A percentile compares a stretch with the other conserved stretches of the same genome.
phyloP scores from a whole-genome alignment of 306 rosid genomes.

The Medicago lupulina region DNA sequence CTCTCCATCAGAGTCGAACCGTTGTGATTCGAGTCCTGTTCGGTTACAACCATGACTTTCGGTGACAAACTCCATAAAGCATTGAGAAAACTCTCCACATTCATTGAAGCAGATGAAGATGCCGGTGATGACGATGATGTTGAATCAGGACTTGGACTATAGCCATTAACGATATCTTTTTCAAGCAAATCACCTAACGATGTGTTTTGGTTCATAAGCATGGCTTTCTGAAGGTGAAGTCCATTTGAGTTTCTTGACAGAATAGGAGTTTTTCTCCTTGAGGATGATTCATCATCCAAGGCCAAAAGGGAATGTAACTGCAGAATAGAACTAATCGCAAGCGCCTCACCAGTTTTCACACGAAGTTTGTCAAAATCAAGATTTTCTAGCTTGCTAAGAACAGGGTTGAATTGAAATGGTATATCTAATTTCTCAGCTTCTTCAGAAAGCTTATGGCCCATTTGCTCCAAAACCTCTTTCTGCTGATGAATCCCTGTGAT shows the following conservation, averaged over 20 bases:
- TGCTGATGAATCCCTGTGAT: slow-evolving; percentile 82
- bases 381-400: slow-evolving; percentile 69
- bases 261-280: slow-evolving; percentile 53
- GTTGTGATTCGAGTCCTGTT: slow-evolving; percentile 85
- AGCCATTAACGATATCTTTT: slow-evolving; percentile 65
- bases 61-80: slow-evolving; percentile 83
- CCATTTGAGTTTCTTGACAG: slow-evolving; percentile 52
- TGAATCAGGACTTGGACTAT: slow-evolving; percentile 76
- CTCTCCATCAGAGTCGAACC: slow-evolving; percentile 85
- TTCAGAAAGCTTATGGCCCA: slow-evolving; percentile 74
- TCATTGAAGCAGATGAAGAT: slow-evolving; percentile 49
- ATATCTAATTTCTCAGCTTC: slow-evolving; percentile 86
- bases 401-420: slow-evolving; percentile 78
- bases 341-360: slow-evolving; percentile 86
- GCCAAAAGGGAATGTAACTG: slow-evolving; percentile 78
- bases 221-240: slow-evolving; percentile 53
- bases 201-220: slow-evolving; percentile 58
- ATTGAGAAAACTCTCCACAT: slow-evolving; percentile 68
- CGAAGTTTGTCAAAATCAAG: slow-evolving; percentile 81
- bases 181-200: slow-evolving; percentile 70
- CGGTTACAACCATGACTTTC: slow-evolving; percentile 78
- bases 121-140: slow-evolving; percentile 64
- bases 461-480: slow-evolving; percentile 78
- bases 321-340: slow-evolving; percentile 77
- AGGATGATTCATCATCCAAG: slow-evolving; percentile 61